phyloP scores from a whole-genome alignment of 176 grass and related monocot species.

The Triticum timopheevii region DNA sequence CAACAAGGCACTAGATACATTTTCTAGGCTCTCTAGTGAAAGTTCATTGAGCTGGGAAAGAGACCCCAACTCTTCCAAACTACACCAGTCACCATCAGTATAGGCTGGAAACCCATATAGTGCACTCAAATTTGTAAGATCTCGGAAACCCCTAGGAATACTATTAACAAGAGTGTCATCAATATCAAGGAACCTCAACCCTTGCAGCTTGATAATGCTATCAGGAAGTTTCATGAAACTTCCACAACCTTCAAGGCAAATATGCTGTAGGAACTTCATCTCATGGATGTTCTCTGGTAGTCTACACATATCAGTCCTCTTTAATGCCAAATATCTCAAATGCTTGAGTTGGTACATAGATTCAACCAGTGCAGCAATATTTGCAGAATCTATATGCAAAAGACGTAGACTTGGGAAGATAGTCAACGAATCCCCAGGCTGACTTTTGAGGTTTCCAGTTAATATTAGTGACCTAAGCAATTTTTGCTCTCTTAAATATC shows the following conservation, averaged over 20 bases:
- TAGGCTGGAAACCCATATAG: no score
- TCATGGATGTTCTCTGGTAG: not conserved
- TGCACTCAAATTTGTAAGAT: no score
- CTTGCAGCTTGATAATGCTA: not conserved
- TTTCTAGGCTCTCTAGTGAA: no score
- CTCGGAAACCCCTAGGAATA: no score
- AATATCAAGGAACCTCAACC: no score
- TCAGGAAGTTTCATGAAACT: not conserved
- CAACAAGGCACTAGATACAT: no score
- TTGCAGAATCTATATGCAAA: not conserved
- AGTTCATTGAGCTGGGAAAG: no score
- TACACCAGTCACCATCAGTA: no score
- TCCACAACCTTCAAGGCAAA: not conserved
- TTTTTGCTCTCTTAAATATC: not conserved
- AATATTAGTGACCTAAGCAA: not conserved
- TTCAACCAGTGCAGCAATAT: not conserved
- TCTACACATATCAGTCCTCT: not conserved
- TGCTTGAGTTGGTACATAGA: not conserved
- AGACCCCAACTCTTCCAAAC: no score
- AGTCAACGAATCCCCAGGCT: not conserved
- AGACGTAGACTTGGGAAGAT: not conserved
- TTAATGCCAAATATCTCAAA: not conserved
- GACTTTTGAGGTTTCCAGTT: not conserved
- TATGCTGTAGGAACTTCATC: not conserved
- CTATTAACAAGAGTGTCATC: no score